Base-by-base conservation (phyloP, 2,329 filamentous ascomycete species). In the Bisporella sp. region DNA sequence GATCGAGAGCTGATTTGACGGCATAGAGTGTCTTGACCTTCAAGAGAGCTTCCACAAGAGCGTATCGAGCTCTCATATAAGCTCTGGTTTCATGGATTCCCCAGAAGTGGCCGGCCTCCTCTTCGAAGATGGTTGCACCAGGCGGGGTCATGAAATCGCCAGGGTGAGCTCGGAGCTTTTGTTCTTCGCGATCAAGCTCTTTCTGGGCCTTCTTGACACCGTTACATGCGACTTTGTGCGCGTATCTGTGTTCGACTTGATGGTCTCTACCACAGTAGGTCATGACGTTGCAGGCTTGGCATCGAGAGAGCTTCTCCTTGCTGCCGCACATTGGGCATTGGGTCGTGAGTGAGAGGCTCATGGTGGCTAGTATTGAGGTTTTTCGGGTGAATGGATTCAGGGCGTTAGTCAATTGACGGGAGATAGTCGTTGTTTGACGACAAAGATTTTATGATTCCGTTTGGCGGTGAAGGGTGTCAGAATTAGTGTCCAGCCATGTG, bases 211-310 rank as follows among this genome's bases (percentile, higher is more conserved):
- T 65, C 49, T 66, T 68, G 59, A 73, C 62, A 7, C 49, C 52
- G 9, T 56, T 67, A 62, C 76, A 78, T 11, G 47, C 57, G 7
- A 35, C 35, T 55, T 72, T 72, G 63, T 78, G 74, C 3, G 50
- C 41, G 0, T 53, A 39, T 29, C 67, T 58, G 54, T 77, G 59
- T 2, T 58, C 45, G 0, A 48, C 47, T 60, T 77, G 73, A 58
- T 77, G 73, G 1, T 71, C 67, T 11, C 59, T 58, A 45, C 66
- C 59, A 61, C 76, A 78, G 62, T 78, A 78, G 39, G 61, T 60
- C 47, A 71, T 63, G 1, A 66, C 68, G 41, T 64, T 67, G 62
- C 75, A 79, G 5, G 60, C 67, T 4, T 61, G 52, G 54, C 75
- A 78, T 47, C 61, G 66, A 4, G 62, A 59, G 31, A 72, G 66